These are phyloP conservation scores for Venturia pyrina DNA, from an alignment of 2,329 filamentous ascomycete genomes.

Conservation along the genomic window DNA sequence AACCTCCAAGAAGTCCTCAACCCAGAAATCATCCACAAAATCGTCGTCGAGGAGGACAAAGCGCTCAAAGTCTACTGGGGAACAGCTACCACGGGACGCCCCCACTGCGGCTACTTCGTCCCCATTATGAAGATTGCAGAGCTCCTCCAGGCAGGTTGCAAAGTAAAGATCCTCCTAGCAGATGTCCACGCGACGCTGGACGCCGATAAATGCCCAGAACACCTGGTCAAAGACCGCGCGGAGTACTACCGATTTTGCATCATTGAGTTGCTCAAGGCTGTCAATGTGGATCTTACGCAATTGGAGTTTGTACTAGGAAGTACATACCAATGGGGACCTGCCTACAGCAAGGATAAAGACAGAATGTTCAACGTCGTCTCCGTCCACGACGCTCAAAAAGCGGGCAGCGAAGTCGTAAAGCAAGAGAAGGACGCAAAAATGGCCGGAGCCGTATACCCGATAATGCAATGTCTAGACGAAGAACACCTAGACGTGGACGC, in stretches of 20 bases:
- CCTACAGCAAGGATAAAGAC: constrained; percentile 84
- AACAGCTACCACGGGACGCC: constrained; percentile 75
- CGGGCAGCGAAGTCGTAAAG: constrained; percentile 90
- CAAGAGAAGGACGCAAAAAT: constrained; percentile 69
- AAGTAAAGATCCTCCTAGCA: constrained; percentile 66
- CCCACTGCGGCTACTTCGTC: constrained; percentile 84
- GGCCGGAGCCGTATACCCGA: constrained; percentile 67
- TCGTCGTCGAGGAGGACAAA: constrained; percentile 51
- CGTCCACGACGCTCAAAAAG: constrained; percentile 77
- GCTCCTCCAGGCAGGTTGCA: constrained; percentile 73
- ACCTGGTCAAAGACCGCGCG: constrained; percentile 72
- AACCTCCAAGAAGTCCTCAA: constrained; percentile 73
- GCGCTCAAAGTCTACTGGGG: constrained; percentile 66
- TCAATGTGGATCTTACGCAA: constrained; percentile 68
- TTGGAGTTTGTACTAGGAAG: constrained; percentile 78
- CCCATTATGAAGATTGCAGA: constrained; percentile 84
- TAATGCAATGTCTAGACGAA: constrained; percentile 64
- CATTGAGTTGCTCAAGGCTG: constrained; percentile 61
- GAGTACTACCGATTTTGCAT: constrained; percentile 77
- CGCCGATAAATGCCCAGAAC: constrained; percentile 77
- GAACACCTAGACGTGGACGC: constrained; percentile 79
- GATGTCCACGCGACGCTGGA: constrained; percentile 60
- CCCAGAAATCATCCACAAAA: constrained; percentile 68
- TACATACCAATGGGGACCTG: constrained; percentile 58
- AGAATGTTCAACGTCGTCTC: constrained; percentile 60